These are phyloP conservation scores for Russula virescens DNA, from an alignment of 768 basidiomycete genomes.

Conservation along the genomic window DNA sequence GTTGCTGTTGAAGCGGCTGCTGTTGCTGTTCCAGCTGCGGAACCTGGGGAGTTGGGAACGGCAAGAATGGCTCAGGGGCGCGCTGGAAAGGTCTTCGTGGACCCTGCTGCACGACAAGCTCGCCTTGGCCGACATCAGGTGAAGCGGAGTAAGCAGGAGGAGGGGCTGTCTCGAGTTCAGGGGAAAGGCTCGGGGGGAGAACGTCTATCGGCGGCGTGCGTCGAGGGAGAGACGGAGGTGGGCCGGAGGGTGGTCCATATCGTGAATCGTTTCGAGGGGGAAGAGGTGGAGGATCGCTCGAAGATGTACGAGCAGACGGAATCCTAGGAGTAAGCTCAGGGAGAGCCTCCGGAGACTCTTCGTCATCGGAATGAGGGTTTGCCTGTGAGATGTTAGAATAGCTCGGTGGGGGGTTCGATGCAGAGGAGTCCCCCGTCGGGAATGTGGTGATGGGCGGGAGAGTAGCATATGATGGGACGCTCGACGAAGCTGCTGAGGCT, in stretches of 20 bases:
- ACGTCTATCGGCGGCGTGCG: neutral
- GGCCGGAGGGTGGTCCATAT: neutral
- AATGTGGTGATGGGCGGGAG: neutral
- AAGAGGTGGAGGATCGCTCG: neutral
- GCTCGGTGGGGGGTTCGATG: neutral
- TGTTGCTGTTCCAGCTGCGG: neutral
- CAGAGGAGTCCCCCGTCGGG: neutral
- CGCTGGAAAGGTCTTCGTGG: slow-evolving; percentile 59
- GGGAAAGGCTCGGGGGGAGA: slow-evolving; percentile 27
- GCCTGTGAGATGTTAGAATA: neutral
- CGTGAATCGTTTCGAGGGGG: neutral
- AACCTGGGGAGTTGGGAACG: neutral
- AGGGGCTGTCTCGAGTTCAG: slow-evolving; percentile 47
- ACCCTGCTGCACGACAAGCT: slow-evolving; percentile 56
- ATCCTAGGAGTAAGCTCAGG: slow-evolving; percentile 8
- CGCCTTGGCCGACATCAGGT: slow-evolving; percentile 50
- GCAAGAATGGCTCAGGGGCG: slow-evolving; percentile 26
- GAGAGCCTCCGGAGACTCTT: slow-evolving; percentile 3
- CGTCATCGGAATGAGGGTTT: slow-evolving; percentile 3
- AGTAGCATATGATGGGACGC: neutral
- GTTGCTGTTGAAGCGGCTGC: neutral
- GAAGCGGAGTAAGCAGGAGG: slow-evolving; percentile 68
- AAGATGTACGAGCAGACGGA: neutral
- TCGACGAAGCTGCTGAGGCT: slow-evolving; percentile 1
- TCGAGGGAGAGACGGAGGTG: slow-evolving; percentile 9